Base-by-base conservation (phyloP, 345 rosid species). In the Turritis glabra region DNA sequence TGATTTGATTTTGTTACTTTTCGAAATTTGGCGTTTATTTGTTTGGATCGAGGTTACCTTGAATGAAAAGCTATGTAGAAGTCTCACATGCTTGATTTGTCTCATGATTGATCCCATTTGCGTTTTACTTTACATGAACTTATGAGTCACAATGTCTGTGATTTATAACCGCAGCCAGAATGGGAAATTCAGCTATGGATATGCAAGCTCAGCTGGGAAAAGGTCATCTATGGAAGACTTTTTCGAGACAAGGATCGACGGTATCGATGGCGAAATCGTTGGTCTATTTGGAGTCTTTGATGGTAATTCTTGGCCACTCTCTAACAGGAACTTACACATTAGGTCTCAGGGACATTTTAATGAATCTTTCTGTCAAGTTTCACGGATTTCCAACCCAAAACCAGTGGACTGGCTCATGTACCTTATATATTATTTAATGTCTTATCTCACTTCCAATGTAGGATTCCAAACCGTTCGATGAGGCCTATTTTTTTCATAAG, bases 171-270 rank as follows among this genome's bases (percentile, higher is more conserved):
- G 77, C 93, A 95, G 99, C 75, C 97, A 92, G 38, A 85, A 95
- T 70, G 97, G 92, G 48, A 92, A 89, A 78, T 96, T 96, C 76
- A 89, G 99, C 83, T 96, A 90, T 78, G 99, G 99, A 57, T 96
- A 89, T 84, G 98, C 99, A 72, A 96, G 98, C 86, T 90, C 94
- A 7, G 92, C 91, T 2, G 98, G 99, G 44, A 96, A 92, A 51
- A 88, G 99, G 52, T 85, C 99, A 80, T 90, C 98, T 9, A 96
- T 92, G 99, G 99, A 96, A 84, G 99, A 96, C 75, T 96, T 90
- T 68, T 92, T 90, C 17, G 99, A 92, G 77, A 90, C 99, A 9
- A 92, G 98, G 77, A 88, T 96, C 62, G 96, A 90, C 44, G 96
- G 92, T 76, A 85, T 96, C 38, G 87, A 88, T 64, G 99, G 97